Evolutionary conservation across 2,329 filamentous ascomycete species (phyloP), one percentile per base, ranked within the genome.

Genomic region (Pyrenochaeta sp.): DNA sequence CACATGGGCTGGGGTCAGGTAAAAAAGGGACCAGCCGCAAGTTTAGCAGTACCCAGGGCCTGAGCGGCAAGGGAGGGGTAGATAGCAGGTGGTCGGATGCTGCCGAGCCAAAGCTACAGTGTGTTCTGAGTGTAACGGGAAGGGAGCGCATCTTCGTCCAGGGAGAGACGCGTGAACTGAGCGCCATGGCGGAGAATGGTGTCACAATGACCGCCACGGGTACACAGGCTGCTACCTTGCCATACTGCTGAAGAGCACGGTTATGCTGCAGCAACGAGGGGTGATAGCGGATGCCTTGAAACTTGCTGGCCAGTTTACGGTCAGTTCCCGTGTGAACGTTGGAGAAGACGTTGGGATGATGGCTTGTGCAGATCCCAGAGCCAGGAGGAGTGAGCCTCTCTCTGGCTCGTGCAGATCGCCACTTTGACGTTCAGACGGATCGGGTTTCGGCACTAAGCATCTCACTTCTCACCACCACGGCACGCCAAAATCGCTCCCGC

Each of bases 161-260:
- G 64, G 66, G 58, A 63, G 60, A 37, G 49, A 63, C 58, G 60
- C 59, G 63, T 64, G 61, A 66, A 64, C 51, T 58, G 52, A 56
- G 57, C 55, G 63, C 60, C 61, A 63, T 64, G 56, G 54, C 58
- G 58, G 51, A 54, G 54, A 63, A 29, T 27, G 40, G 66, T 73
- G 62, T 67, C 66, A 72, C 71, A 61, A 67, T 29, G 37, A 50
- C 58, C 47, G 65, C 66, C 68, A 67, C 49, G 57, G 67, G 56
- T 46, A 64, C 66, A 72, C 67, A 71, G 61, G 67, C 65, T 72
- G 66, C 65, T 67, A 73, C 69, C 59, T 56, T 68, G 67, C 66
- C 67, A 64, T 63, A 57, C 58, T 46, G 49, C 49, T 36, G 52
- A 53, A 53, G 63, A 66, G 52, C 54, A 54, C 54, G 51, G 51